phyloP scores from a whole-genome alignment of 1,284 basidiomycete species.

The Ceratobasidium sp. region DNA sequence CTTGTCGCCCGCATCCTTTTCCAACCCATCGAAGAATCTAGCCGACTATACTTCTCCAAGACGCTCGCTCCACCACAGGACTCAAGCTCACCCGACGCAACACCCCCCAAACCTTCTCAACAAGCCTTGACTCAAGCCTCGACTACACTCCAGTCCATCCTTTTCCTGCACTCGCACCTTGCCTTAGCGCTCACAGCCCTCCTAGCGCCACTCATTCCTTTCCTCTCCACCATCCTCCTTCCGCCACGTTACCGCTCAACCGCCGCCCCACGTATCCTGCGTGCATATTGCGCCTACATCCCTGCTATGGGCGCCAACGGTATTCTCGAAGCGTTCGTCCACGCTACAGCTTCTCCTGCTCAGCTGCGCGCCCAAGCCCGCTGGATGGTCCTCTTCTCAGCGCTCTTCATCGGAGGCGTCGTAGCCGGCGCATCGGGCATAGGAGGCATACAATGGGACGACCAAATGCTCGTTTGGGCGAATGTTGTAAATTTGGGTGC shows the following conservation, averaged over 20 bases:
- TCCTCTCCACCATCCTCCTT: constrained; percentile 75
- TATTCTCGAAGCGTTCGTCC: constrained; percentile 87
- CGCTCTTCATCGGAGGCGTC: constrained; percentile 60
- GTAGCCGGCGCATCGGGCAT: constrained; percentile 64
- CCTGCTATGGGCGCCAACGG: constrained; percentile 90
- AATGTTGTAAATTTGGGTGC: constrained; percentile 73
- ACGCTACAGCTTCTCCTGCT: constrained; percentile 72
- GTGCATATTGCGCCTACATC: constrained; percentile 81
- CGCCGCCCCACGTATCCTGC: constrained; percentile 73
- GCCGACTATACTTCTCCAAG: constrained; percentile 86
- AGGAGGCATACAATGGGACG: constrained; percentile 62
- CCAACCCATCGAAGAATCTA: constrained; percentile 92
- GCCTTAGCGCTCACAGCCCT: constrained; percentile 78
- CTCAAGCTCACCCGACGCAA: background rate
- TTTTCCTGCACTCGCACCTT: constrained; percentile 76
- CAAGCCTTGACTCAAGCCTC: constrained; percentile 43
- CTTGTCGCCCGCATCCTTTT: constrained; percentile 90
- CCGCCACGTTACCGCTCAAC: constrained; percentile 78
- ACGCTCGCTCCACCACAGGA: constrained; percentile 56
- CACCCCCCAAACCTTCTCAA: background rate
- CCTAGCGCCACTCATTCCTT: constrained; percentile 75
- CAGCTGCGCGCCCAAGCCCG: constrained; percentile 74
- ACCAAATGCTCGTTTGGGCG: constrained; percentile 77
- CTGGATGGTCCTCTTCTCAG: constrained; percentile 76
- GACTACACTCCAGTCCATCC: constrained; percentile 60